Evolutionary conservation across 2,329 filamentous ascomycete species (phyloP).

Genomic region (Stemphylium beticola): DNA sequence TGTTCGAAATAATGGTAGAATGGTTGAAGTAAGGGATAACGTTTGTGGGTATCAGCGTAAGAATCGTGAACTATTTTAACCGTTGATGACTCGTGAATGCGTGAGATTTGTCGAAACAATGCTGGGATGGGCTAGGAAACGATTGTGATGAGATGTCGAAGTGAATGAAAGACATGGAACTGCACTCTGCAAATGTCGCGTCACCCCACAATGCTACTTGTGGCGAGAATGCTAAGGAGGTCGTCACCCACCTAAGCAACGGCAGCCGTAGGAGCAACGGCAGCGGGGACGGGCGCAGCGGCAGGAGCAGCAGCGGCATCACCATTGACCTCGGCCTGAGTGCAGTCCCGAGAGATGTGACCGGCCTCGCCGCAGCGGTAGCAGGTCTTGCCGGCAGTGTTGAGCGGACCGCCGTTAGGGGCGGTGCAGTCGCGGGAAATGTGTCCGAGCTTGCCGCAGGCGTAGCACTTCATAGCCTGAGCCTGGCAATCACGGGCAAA

Average conservation of each 20-base stretch:
- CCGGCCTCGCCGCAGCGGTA: constrained; percentile 96
- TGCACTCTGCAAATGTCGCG: constrained; percentile 14
- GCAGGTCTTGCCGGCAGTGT: constrained; percentile 97
- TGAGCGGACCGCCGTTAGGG: constrained; percentile 92
- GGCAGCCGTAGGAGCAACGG: constrained; percentile 49
- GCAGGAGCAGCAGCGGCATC: constrained; percentile 41
- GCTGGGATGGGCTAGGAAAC: constrained; percentile 40
- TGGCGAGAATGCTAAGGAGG: constrained; percentile 4
- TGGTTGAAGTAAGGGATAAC: constrained; percentile 45
- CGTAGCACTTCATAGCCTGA: constrained; percentile 98
- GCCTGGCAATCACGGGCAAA: constrained; percentile 98
- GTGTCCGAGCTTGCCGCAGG: constrained; percentile 90
- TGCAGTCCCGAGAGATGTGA: constrained; percentile 95
- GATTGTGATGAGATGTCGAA: constrained; percentile 36
- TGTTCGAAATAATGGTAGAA: constrained; percentile 46
- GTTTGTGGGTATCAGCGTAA: constrained; percentile 54
- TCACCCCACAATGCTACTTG: constrained; percentile 29
- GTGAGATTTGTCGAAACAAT: constrained; percentile 45
- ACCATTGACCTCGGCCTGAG: constrained; percentile 69
- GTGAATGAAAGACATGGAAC: constrained; percentile 19
- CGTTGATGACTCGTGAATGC: constrained; percentile 47
- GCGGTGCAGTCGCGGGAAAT: constrained; percentile 95
- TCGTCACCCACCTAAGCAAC: constrained; percentile 38
- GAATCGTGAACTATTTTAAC: constrained; percentile 48
- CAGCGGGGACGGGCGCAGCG: constrained; percentile 43